Evolutionary conservation across 2,329 filamentous ascomycete genomes (phyloP), one percentile per base, ranked within the genome.

Genomic region (Huntiella omanensis): DNA sequence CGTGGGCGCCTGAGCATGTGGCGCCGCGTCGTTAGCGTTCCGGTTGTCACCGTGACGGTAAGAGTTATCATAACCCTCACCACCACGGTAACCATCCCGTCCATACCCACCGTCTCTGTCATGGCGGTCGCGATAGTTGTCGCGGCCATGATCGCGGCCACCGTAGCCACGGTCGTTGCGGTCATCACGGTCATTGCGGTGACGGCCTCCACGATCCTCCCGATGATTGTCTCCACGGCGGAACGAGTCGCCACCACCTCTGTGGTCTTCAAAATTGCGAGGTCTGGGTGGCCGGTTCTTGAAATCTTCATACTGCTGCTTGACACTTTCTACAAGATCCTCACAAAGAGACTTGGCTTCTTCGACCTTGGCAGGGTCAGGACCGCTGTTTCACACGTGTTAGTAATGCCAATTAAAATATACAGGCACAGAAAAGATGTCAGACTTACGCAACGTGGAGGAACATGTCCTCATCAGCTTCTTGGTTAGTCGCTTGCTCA

Each of bases 401-500:
- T 51, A 69, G 63, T 48, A 42, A 33, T 13, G 6, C 3, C 3
- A 28, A 5, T 10, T 11, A n/a, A 15, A 10, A n/a, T 28, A 33
- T 3, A 5, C 15, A 19, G 11, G 16, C 16, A 43, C 4, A 46
- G 34, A 38, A 32, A 5, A 19, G 17, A 33, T 19, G 12, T 22
- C 4, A 33, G 33, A 71, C 82, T 60, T 71, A 92, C 82, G 91
- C 83, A 53, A 96, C 87, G 61, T 96, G 87, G 40, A 98, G 71
- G 58, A 86, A 96, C 86, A 98, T 96, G 2, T 85, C 76, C 59
- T 96, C 88, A 41, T 98, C 88, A 53, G 85, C 93, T 63, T 98
- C 91, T 37, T 69, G 74, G 52, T 83, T 83, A n/a, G 86, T 92
- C 32, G 80, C 76, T 40, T 80, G 77, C 60, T 98, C 91, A 57